Conservation (phyloP, 805 yeast species). For the Wickerhamomyces queroliae region DNA sequence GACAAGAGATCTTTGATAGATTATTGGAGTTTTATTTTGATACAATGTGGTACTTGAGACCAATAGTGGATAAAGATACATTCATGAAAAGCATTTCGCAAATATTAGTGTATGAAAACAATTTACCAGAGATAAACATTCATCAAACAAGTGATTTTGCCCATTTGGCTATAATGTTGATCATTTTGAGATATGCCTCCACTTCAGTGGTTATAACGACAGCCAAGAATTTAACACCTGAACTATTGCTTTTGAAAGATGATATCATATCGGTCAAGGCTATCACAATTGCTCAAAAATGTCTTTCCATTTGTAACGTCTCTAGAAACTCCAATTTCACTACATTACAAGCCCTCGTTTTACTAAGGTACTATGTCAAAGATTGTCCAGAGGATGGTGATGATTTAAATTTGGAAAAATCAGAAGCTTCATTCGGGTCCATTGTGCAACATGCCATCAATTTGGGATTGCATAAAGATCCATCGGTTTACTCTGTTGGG, state of each 20-base stretch:
- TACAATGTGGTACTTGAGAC: background rate
- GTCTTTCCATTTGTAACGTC: background rate
- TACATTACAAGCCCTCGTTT: conserved; percentile 6
- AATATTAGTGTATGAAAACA: background rate
- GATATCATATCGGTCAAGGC: background rate
- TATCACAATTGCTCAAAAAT: background rate
- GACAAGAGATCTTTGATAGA: background rate
- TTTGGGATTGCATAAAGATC: background rate
- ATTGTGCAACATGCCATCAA: background rate
- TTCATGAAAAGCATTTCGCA: background rate
- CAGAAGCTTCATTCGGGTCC: background rate
- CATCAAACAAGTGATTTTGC: background rate
- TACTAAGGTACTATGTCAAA: background rate
- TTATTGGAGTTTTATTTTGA: background rate
- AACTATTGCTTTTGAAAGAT: background rate
- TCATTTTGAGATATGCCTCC: background rate
- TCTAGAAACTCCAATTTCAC: background rate
- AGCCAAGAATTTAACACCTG: background rate
- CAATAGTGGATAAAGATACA: background rate
- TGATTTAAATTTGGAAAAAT: background rate
- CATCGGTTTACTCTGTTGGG: background rate
- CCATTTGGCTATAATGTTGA: background rate
- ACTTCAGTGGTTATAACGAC: background rate
- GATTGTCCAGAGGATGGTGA: background rate
- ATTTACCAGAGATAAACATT: background rate